Conservation (phyloP, 805 yeast species). For the Yamadazyma olivae region DNA sequence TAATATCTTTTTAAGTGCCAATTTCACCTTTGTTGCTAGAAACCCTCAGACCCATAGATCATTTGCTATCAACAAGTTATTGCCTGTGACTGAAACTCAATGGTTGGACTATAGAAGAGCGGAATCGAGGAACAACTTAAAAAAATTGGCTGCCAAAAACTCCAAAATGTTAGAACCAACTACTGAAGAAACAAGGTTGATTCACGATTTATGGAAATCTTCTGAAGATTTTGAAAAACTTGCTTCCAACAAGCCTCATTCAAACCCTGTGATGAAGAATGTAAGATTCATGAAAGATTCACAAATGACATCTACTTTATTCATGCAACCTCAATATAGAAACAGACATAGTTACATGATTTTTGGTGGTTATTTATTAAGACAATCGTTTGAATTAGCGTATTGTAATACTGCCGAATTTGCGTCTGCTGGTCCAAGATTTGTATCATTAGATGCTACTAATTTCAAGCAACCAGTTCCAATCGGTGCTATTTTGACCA, state of each 20-base stretch:
- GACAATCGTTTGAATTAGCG: constrained; percentile 92
- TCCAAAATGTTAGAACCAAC: constrained; percentile 62
- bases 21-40: constrained; percentile 93
- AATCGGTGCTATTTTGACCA: constrained; percentile 83
- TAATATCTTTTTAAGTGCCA: constrained; percentile 80
- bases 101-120: constrained; percentile 86
- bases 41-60: constrained; percentile 90
- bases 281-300: constrained; percentile 71
- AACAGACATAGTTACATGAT: constrained; percentile 93
- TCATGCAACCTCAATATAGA: constrained; percentile 96
- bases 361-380: constrained; percentile 89
- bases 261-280: constrained; percentile 23
- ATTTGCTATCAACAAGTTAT: constrained; percentile 76
- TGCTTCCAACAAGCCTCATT: constrained; percentile 2
- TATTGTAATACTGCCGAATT: constrained; percentile 91
- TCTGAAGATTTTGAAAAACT: constrained; percentile 27
- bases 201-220: constrained; percentile 71
- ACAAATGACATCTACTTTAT: constrained; percentile 65
- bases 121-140: constrained; percentile 83
- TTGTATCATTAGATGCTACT: constrained; percentile 85
- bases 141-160: constrained; percentile 71
- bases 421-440: constrained; percentile 80
- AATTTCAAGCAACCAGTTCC: constrained; percentile 95
- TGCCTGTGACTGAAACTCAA: constrained; percentile 72
- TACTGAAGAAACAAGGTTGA: constrained; percentile 65